Evolutionary conservation across 352 stramenopile species (phyloP), one percentile per base, ranked within the genome.

Genomic region (Phytopythium delawarense): DNA sequence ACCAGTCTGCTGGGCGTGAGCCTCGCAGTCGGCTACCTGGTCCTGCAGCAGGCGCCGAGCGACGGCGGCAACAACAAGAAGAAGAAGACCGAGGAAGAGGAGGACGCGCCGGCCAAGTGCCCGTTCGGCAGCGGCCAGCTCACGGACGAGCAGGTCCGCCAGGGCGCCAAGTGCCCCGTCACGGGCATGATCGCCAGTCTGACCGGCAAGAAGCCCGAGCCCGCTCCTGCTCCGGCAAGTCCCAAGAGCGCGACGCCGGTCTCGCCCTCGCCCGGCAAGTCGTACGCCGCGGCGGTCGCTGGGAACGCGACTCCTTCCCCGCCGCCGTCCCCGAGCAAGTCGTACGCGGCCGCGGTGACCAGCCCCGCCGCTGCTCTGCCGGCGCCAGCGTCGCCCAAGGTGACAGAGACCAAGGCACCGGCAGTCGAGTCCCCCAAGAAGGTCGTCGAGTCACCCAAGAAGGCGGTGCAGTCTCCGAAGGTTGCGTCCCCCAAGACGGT

Each of bases 1-100:
- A 88, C 82, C 61, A 74, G 79, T 18, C 67, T 91, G 49, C 66
- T 91, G 42, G 78, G 79, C 62, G 63, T 91, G 23, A 74, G 76
- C 18, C 71, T 91, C 59, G 75, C 72, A 13, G 70, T 86, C 46
- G 82, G 79, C 54, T 88, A 77, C 61, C 76, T 84, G 48, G 88
- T 82, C 66, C 61, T 87, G 58, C 78, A 87, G 25, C 55, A 61
- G 39, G 59, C 64, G 39, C 66, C 60, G 42, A 71, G 59, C 18
- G 48, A 21, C 32, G 21, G 25, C 13, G 32, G 9, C 44, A 74
- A 76, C 46, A 71, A 71, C 42, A 61, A 48, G 28, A 21, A 40
- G 16, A 39, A 50, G 39, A 61, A 66, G 1, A 64, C 61, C 28
- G 53, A 64, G 20, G 63, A 62, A 16, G 64, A 50, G 20, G 30